phyloP scores from a whole-genome alignment of 2,329 filamentous ascomycete genomes.

The Talaromyces sp. region DNA sequence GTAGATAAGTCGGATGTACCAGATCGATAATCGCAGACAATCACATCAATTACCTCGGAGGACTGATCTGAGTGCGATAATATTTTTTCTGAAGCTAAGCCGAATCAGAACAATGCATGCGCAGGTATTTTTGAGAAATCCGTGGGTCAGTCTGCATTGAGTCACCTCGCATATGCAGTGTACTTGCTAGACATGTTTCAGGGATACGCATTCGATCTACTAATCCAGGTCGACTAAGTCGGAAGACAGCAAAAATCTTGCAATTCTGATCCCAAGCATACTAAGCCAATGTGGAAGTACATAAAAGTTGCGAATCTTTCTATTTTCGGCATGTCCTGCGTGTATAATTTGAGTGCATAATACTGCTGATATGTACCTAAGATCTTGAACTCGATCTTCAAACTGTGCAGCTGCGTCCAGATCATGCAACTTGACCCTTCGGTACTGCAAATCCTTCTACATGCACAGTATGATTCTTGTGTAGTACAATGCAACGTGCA shows the following conservation, averaged over 20 bases:
- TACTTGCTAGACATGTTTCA: background rate
- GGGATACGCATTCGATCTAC: background rate
- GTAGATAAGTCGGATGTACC: background rate
- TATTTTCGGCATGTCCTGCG: background rate
- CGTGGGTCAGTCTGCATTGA: background rate
- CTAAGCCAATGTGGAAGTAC: background rate
- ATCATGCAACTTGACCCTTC: slow-evolving; percentile 7
- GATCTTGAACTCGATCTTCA: background rate
- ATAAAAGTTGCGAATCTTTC: no score
- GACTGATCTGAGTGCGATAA: background rate
- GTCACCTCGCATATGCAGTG: background rate
- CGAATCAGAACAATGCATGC: background rate
- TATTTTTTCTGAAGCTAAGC: background rate
- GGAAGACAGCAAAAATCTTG: background rate
- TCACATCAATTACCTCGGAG: background rate
- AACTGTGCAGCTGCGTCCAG: background rate
- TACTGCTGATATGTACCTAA: background rate
- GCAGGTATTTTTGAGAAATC: background rate
- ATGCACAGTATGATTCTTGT: slow-evolving; percentile 8
- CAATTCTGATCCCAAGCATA: no score
- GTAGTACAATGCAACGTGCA: slow-evolving; percentile 5
- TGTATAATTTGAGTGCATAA: background rate
- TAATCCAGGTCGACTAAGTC: background rate
- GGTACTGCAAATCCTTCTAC: slow-evolving; percentile 9
- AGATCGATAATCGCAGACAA: background rate